phyloP scores from a whole-genome alignment of 805 yeast species.

The Cyberlindnera bimundalis region DNA sequence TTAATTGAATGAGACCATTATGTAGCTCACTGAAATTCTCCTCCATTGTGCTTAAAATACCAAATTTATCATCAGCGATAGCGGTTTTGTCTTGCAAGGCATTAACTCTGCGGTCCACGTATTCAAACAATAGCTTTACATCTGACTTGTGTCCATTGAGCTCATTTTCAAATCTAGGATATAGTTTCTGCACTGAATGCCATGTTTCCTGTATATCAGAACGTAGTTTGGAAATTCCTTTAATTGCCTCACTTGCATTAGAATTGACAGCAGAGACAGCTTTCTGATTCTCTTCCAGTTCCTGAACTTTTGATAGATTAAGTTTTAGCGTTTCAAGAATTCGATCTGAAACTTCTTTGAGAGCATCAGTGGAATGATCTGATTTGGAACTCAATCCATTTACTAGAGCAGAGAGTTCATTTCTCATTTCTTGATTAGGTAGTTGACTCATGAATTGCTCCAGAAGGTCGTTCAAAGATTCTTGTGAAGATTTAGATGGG shows the following conservation, averaged over 20 bases:
- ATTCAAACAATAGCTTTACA: background rate
- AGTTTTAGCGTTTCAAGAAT: too few species aligned
- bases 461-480: too few species aligned
- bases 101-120: slow-evolving; percentile 4
- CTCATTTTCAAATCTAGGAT: background rate
- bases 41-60: background rate
- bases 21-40: background rate
- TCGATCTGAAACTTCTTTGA: too few species aligned
- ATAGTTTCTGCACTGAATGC: too few species aligned
- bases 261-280: too few species aligned
- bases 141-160: background rate
- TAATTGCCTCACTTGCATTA: too few species aligned
- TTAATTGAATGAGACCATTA: background rate
- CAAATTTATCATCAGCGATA: background rate
- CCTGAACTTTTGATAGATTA: too few species aligned
- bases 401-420: background rate
- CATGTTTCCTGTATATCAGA: too few species aligned
- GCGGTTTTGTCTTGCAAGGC: background rate
- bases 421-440: background rate
- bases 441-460: background rate
- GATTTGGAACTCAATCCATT: background rate
- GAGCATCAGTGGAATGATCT: too few species aligned
- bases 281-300: too few species aligned
- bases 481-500: too few species aligned
- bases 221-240: too few species aligned